Percentiles rank a stretch among this genome's conserved stretches.
phyloP scores from a whole-genome alignment of 805 yeast species.

The Teunomyces lycoperdinae region DNA sequence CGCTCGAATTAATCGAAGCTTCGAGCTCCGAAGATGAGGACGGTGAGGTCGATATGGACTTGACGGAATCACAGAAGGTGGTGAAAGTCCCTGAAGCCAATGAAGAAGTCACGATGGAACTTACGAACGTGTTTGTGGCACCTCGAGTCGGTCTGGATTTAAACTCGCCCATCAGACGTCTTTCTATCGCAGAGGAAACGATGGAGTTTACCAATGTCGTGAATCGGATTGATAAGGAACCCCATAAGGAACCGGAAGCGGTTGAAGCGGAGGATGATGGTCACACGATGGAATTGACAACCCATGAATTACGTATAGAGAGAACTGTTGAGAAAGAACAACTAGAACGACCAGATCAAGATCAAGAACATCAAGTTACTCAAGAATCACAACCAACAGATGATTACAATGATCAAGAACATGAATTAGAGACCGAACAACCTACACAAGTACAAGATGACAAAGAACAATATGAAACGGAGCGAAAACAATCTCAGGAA shows the following conservation, averaged over 20 bases:
- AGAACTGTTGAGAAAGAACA: background rate
- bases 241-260: background rate
- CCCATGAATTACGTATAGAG: background rate
- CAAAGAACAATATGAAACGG: background rate
- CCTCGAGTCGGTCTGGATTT: background rate
- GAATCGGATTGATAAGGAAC: background rate
- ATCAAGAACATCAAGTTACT: too few species aligned
- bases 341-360: background rate
- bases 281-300: background rate
- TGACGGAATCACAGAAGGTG: constrained; percentile 9
- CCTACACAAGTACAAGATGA: background rate
- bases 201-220: constrained; percentile 8
- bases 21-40: constrained; percentile 9
- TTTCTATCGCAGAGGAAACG: background rate
- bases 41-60: constrained; percentile 23
- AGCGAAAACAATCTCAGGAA: too few species aligned
- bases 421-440: background rate
- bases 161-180: background rate
- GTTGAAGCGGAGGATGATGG: background rate
- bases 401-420: background rate
- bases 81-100: background rate
- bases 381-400: background rate
- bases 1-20: background rate
- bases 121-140: constrained; percentile 5
- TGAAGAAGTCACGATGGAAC: constrained; percentile 9